phyloP scores from a whole-genome alignment of 2,329 filamentous ascomycete genomes.

The Aspergillus ruber region DNA sequence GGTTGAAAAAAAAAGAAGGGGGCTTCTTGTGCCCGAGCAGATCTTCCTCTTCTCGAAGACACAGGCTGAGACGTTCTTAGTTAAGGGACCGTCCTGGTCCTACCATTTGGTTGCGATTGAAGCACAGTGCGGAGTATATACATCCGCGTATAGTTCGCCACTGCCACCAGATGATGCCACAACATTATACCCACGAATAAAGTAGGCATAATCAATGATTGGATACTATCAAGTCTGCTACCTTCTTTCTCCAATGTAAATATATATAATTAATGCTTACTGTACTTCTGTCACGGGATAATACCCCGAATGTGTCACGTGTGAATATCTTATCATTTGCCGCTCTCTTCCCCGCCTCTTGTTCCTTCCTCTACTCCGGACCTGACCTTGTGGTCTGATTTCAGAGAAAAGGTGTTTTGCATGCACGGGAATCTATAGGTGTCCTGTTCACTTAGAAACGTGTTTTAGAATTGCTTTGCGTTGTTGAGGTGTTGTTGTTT shows the following conservation, averaged over 20 bases:
- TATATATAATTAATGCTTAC: not conserved
- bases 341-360: not conserved
- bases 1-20: too few species aligned
- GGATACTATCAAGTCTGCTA: too few species aligned
- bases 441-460: not conserved
- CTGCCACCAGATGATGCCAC: not conserved
- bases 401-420: not conserved
- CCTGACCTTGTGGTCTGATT: not conserved
- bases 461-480: constrained; percentile 3
- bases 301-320: not conserved
- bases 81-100: too few species aligned
- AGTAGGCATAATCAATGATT: not conserved
- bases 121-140: not conserved
- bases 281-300: not conserved
- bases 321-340: not conserved
- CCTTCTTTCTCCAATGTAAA: not conserved
- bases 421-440: not conserved
- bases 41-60: not conserved
- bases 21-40: not conserved
- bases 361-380: not conserved
- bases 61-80: too few species aligned
- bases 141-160: not conserved
- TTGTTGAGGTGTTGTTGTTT: not conserved
- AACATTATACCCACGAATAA: not conserved
- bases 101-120: not conserved